Evolutionary conservation across 306 rosid species (phyloP).

Genomic region (Parietaria judaica): DNA sequence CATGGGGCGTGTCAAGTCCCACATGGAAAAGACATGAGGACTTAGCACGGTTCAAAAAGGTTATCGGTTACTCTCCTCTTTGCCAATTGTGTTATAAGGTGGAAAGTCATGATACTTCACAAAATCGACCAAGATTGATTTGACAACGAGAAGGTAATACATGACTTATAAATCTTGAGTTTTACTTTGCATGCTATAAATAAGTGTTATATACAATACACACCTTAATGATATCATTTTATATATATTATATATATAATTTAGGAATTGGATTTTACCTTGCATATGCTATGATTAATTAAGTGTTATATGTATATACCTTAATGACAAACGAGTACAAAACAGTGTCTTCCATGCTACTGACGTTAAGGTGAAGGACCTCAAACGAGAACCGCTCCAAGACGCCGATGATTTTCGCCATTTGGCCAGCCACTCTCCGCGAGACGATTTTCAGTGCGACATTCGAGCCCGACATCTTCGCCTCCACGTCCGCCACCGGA

Average conservation of each 20-base stretch:
- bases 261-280: too few species aligned
- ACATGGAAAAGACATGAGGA: too few species aligned
- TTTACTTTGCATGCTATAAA: too few species aligned
- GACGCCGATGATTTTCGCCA: constrained; percentile 48
- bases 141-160: too few species aligned
- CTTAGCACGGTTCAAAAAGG: too few species aligned
- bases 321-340: constrained; percentile 74
- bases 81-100: too few species aligned
- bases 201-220: too few species aligned
- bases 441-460: constrained; percentile 66
- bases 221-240: background rate
- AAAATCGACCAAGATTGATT: too few species aligned
- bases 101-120: too few species aligned
- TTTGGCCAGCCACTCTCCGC: constrained; percentile 51
- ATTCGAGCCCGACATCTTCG: constrained; percentile 76
- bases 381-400: constrained; percentile 73
- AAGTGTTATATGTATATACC: constrained; percentile 32
- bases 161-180: too few species aligned
- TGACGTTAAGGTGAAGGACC: constrained; percentile 83
- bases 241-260: background rate
- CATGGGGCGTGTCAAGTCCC: too few species aligned
- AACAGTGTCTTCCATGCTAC: constrained; percentile 86
- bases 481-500: constrained; percentile 80
- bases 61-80: too few species aligned
- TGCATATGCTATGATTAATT: background rate